A percentile compares a stretch with the other conserved stretches of the same genome.
These are phyloP conservation scores for Schizothecium vesticola DNA, from an alignment of 495 filamentous ascomycete genomes.

Conservation along the genomic window DNA sequence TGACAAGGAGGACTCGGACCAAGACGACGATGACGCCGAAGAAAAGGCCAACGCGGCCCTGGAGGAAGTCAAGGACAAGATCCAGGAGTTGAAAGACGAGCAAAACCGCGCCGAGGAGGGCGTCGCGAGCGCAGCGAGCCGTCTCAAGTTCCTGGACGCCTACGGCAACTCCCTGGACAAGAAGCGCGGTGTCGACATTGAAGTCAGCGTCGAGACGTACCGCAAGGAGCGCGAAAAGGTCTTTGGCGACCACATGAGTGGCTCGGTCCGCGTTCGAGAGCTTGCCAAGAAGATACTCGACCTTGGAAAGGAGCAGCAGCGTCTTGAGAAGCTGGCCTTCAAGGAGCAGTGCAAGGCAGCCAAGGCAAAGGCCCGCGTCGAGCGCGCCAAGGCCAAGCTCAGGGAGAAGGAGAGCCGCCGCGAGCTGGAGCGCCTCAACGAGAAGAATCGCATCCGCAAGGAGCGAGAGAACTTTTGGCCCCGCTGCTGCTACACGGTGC, in stretches of 20 bases:
- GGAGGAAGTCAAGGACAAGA: conserved; percentile 22
- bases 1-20: conserved; percentile 30
- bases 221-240: conserved; percentile 44
- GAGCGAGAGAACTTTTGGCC: conserved; percentile 56
- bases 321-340: conserved; percentile 21
- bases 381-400: conserved; percentile 35
- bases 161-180: conserved; percentile 36
- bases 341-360: conserved; percentile 25
- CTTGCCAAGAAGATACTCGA: conserved; percentile 36
- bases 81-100: conserved; percentile 23
- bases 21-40: conserved; percentile 33
- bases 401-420: conserved; percentile 36
- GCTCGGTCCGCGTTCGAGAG: conserved; percentile 26
- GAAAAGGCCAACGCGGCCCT: conserved; percentile 23
- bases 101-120: conserved; percentile 27
- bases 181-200: conserved; percentile 25
- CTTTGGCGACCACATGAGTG: conserved; percentile 36
- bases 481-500: conserved; percentile 51
- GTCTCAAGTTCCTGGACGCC: conserved; percentile 41
- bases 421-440: conserved; percentile 39
- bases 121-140: conserved; percentile 33
- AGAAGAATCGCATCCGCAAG: conserved; percentile 46
- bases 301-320: conserved; percentile 27
- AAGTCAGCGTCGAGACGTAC: conserved; percentile 39
- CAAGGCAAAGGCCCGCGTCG: conserved; percentile 37